Evolutionary conservation across 371 early-diverging fungal genomes (phyloP).

Genomic region (Mortierella sp.): DNA sequence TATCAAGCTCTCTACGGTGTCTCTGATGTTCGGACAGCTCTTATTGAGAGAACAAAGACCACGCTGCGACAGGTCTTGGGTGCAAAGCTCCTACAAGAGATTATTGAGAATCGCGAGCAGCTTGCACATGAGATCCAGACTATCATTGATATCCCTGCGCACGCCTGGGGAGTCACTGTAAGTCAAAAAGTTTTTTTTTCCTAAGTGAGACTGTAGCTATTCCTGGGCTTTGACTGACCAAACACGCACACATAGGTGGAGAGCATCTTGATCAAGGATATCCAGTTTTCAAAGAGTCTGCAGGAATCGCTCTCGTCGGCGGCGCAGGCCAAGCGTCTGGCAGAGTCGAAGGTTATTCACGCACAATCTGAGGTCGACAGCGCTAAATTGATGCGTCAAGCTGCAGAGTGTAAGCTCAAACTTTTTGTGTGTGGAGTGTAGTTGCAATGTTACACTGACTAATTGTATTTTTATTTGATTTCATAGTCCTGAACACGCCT

Average conservation of each 20-base stretch:
- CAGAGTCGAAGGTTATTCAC: slow-evolving; percentile 91
- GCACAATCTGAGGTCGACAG: slow-evolving; percentile 93
- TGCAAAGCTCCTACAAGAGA: slow-evolving; percentile 73
- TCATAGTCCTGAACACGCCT: slow-evolving; percentile 43
- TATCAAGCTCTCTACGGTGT: slow-evolving; percentile 85
- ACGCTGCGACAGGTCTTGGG: slow-evolving; percentile 82
- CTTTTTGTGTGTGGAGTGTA: neutral
- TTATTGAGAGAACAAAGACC: slow-evolving; percentile 85
- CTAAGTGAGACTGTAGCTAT: neutral
- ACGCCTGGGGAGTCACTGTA: slow-evolving; percentile 83
- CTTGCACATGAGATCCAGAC: slow-evolving; percentile 86
- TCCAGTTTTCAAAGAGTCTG: slow-evolving; percentile 80
- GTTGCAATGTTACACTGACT: neutral
- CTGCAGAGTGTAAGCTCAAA: slow-evolving; percentile 78
- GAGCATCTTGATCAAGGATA: slow-evolving; percentile 89
- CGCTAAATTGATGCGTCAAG: slow-evolving; percentile 94
- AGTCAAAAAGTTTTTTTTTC: neutral
- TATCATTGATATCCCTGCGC: slow-evolving; percentile 81
- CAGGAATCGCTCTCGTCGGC: slow-evolving; percentile 90
- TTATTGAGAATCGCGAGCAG: slow-evolving; percentile 89
- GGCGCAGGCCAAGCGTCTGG: slow-evolving; percentile 91
- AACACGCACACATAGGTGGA: slow-evolving; percentile 62
- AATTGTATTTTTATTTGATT: neutral
- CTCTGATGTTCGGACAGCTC: slow-evolving; percentile 76
- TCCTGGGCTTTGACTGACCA: neutral